Percentiles rank a stretch among this genome's conserved stretches.
Evolutionary conservation across 805 yeast genomes (phyloP).

Genomic region (Cyberlindnera maclurae): DNA sequence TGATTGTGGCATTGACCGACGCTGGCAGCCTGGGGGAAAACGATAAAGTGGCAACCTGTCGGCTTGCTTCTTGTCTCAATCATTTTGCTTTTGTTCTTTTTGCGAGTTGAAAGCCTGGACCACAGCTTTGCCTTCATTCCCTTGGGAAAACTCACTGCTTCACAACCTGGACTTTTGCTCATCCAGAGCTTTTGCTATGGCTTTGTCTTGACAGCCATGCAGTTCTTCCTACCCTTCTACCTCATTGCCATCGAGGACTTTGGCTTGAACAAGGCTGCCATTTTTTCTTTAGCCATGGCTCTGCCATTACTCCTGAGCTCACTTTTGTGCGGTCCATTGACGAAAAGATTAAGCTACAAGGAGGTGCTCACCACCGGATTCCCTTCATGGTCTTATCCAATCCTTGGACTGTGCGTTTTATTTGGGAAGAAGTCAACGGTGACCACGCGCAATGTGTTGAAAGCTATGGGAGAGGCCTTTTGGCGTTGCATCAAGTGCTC

Average conservation of each 20-base stretch:
- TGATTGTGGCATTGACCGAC: constrained; percentile 10
- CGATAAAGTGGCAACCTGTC: no score
- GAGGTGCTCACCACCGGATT: constrained; percentile 36
- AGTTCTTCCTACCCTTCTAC: constrained; percentile 43
- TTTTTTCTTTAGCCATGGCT: constrained; percentile 34
- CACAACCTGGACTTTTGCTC: no score
- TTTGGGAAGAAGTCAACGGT: constrained; percentile 29
- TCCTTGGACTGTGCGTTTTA: constrained; percentile 31
- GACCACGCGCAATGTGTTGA: constrained; percentile 46
- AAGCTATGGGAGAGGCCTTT: constrained; percentile 53
- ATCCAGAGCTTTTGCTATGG: constrained; percentile 38
- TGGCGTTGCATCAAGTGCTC: constrained; percentile 25
- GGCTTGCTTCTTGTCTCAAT: no score
- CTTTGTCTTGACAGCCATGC: constrained; percentile 37
- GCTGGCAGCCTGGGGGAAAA: constrained; percentile 7
- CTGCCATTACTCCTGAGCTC: constrained; percentile 36
- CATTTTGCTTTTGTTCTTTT: no score
- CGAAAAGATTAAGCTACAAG: constrained; percentile 36
- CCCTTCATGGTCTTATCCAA: constrained; percentile 34
- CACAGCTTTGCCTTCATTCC: constrained; percentile 57
- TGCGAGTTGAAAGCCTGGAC: no score
- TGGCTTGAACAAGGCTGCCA: constrained; percentile 4
- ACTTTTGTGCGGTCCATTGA: constrained; percentile 37
- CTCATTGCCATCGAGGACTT: constrained; percentile 29
- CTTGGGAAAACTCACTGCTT: constrained; percentile 23